Evolutionary conservation across 495 filamentous ascomycete genomes (phyloP), one percentile per base, ranked within the genome.

Genomic region (Jackrogersella minutella): DNA sequence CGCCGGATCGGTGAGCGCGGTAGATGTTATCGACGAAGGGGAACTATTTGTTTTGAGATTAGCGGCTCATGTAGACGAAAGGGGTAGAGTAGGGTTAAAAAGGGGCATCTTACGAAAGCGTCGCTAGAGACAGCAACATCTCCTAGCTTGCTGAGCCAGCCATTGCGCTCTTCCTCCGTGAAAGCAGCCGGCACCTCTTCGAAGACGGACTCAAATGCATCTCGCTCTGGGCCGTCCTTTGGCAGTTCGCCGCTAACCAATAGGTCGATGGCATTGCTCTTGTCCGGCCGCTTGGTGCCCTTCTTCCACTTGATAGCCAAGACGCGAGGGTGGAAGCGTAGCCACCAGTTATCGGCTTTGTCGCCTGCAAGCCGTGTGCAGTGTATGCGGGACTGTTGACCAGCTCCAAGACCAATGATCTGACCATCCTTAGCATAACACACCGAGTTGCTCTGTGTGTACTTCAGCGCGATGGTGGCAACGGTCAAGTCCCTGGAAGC

Each of bases 341-440:
- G 88, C 95, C 95, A 99, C 95, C 95, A 99, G 83, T 94, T 96
- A 78, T 99, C 95, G 47, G 93, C 92, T 83, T 99, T 99, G 81
- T 97, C 95, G 65, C 96, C 95, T n/a, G 95, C 95, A 39, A 99
- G 86, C 64, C 95, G 89, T 22, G 95, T 99, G 84, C 96, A 98
- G 84, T 98, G 96, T 70, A 99, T 99, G 68, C 95, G 88, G 62
- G 91, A 94, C 80, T 99, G 95, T 79, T 99, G 95, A 51, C 95
- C 95, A 51, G 95, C 95, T 64, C 96, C 95, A 41, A 99, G 85
- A 49, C 95, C 95, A 67, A 99, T 87, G 76, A 97, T 84, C 77
- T 98, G 96, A 13, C 95, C 95, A 68, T 97, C 91, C 58, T 94
- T 87, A 40, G 95, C 93, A 75, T 97, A 98, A 86, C 95, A 97